These are phyloP conservation scores for Mucor lusitanicus DNA, from an alignment of 371 early-diverging fungal genomes.

Conservation along the genomic window DNA sequence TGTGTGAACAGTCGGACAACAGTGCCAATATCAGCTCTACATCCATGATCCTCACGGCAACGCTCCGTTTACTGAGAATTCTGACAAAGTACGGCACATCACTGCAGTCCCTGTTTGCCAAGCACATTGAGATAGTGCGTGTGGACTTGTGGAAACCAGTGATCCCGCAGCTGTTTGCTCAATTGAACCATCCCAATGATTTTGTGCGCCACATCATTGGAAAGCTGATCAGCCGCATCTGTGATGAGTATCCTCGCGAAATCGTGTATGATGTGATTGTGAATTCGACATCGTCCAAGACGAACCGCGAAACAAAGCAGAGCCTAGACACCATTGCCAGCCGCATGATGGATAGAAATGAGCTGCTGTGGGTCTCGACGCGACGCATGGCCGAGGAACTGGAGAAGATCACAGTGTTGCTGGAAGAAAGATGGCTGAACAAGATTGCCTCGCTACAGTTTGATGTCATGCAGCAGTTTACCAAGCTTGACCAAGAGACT, in stretches of 20 bases:
- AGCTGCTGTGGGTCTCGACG: slow-evolving; percentile 59
- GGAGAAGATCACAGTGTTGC: slow-evolving; percentile 74
- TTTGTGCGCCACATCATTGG: slow-evolving; percentile 56
- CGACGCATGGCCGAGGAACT: slow-evolving; percentile 66
- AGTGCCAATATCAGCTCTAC: slow-evolving; percentile 17
- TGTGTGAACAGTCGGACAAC: not conserved
- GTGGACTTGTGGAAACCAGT: slow-evolving; percentile 70
- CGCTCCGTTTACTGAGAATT: slow-evolving; percentile 66
- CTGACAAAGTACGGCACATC: slow-evolving; percentile 67
- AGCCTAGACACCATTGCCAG: slow-evolving; percentile 44
- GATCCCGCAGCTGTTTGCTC: slow-evolving; percentile 81
- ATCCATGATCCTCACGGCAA: slow-evolving; percentile 58
- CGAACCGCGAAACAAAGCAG: slow-evolving; percentile 43
- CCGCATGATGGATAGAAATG: slow-evolving; percentile 45
- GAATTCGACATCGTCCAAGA: slow-evolving; percentile 56
- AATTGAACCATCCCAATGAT: slow-evolving; percentile 67
- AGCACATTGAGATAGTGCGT: slow-evolving; percentile 47
- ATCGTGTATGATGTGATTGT: slow-evolving; percentile 76
- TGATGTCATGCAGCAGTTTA: slow-evolving; percentile 59
- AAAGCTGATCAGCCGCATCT: slow-evolving; percentile 61
- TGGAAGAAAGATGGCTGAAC: slow-evolving; percentile 84
- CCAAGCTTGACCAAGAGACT: slow-evolving; percentile 58
- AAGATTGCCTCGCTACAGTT: slow-evolving; percentile 66
- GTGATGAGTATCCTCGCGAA: slow-evolving; percentile 60
- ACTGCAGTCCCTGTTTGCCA: slow-evolving; percentile 41